Base-by-base conservation (phyloP, 768 basidiomycete species). In the Kwoniella dejecticola region DNA sequence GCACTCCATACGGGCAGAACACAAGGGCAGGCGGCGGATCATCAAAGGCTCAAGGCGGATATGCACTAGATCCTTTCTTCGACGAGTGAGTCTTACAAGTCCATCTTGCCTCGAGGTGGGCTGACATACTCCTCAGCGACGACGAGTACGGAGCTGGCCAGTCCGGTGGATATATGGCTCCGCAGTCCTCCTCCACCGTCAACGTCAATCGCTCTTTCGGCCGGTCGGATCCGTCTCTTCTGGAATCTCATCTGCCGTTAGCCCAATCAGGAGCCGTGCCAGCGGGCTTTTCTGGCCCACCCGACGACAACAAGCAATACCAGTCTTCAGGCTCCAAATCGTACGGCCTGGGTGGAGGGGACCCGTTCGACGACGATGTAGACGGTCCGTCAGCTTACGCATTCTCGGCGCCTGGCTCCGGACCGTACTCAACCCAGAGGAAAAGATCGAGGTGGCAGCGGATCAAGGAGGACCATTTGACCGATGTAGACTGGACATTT, bases 41-140 rank as follows among this genome's bases (percentile, higher is more conserved):
- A 11, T 29, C 52, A 27, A 58, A 62, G 2, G 60, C 63, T 52
- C 68, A 69, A 52, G 70, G 68, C 31, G 70, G 68, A 19, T 76
- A 70, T 53, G 63, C 67, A 26, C 44, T 78, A 48, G 77, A 78
- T 65, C 71, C 72, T 0, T 78, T 78, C 67, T 78, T 78, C 52
- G 75, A 78, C 62, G 77, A 78, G 77, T 76, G 52, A 63, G 74
- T 69, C 29, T 7, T 15, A 8, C 15, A 13, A 2, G 12, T 30
- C 31, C 46, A 33, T 24, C 47, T 41, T 56, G 8, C 26, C 8
- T 23, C n/a, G 31, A 13, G 29, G 48, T 4, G 15, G 17, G 6
- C n/a, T n/a, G n/a, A n/a, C n/a, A n/a, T n/a, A n/a, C 46, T 36
- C 33, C 15, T 36, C 33, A 75, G 76, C 44, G 76, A 77, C 55